These are phyloP conservation scores for Cordyceps javanica DNA, from an alignment of 2,329 filamentous ascomycete genomes.

Conservation along the genomic window DNA sequence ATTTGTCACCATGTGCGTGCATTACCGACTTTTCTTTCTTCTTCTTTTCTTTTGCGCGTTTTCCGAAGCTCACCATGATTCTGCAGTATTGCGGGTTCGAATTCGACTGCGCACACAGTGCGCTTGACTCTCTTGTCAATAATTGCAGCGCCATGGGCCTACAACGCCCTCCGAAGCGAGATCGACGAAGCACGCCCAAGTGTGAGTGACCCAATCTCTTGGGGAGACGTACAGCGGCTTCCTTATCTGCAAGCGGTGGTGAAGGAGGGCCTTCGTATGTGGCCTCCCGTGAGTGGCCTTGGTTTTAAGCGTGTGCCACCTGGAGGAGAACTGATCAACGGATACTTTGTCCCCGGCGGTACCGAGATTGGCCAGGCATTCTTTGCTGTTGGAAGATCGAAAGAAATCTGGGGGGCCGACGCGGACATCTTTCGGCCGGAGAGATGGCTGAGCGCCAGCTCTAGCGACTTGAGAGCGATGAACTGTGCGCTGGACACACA, in stretches of 20 bases:
- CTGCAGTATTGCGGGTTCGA: constrained; percentile 52
- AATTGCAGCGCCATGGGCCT: constrained; percentile 37
- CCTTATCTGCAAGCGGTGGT: constrained; percentile 52
- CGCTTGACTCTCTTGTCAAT: constrained; percentile 47
- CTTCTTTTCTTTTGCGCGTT: too few relatives aligned
- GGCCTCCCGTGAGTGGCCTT: constrained; percentile 46
- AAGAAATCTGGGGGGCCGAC: constrained; percentile 42
- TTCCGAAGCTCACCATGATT: too few relatives aligned
- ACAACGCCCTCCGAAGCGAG: constrained; percentile 35
- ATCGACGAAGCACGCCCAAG: constrained; percentile 35
- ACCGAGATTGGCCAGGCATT: constrained; percentile 48
- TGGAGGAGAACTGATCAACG: constrained; percentile 46
- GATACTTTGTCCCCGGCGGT: constrained; percentile 44
- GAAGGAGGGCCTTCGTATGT: constrained; percentile 49
- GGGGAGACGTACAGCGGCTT: constrained; percentile 41
- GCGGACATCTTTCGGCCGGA: constrained; percentile 48
- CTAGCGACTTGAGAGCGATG: constrained; percentile 28
- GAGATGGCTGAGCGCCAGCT: constrained; percentile 41
- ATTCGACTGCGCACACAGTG: constrained; percentile 51
- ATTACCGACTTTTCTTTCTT: neutral
- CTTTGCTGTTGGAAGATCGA: constrained; percentile 46
- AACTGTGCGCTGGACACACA: constrained; percentile 33
- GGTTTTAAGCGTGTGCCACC: constrained; percentile 49
- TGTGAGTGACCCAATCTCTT: constrained; percentile 34
- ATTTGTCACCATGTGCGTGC: constrained; percentile 31